Conservation (phyloP, 2,329 filamentous ascomycete genomes). For the Fusarium verticillioides region DNA sequence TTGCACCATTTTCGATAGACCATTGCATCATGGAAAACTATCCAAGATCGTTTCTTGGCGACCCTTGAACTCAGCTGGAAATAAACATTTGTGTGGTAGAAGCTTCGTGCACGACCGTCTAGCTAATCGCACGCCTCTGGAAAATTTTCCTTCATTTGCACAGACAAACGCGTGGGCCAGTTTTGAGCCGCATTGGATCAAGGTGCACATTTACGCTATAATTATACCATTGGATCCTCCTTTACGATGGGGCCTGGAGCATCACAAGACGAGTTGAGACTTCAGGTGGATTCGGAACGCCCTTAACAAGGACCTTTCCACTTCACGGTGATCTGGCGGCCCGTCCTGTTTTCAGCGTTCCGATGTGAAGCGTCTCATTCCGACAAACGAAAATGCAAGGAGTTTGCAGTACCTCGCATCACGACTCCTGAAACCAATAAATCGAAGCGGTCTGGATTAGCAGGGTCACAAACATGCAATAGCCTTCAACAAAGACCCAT, state of each 20-base stretch:
- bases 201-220: slow-evolving; percentile 44
- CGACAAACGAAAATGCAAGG: slow-evolving; percentile 22
- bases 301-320: slow-evolving; percentile 27
- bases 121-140: slow-evolving; percentile 22
- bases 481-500: slow-evolving; percentile 11
- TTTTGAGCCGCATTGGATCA: slow-evolving; percentile 43
- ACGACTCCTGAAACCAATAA: slow-evolving; percentile 15
- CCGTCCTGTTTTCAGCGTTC: slow-evolving; percentile 10
- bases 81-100: background rate
- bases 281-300: slow-evolving; percentile 33
- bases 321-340: slow-evolving; percentile 28
- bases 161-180: slow-evolving; percentile 15
- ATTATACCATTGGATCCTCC: slow-evolving; percentile 44
- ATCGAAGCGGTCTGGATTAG: slow-evolving; percentile 25
- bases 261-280: slow-evolving; percentile 40
- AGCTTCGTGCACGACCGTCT: slow-evolving; percentile 14
- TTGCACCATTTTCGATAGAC: slow-evolving; percentile 22
- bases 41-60: slow-evolving; percentile 16
- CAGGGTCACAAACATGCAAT: slow-evolving; percentile 1
- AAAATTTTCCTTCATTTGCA: slow-evolving; percentile 21
- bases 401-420: slow-evolving; percentile 6
- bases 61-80: slow-evolving; percentile 18
- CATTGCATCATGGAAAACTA: slow-evolving; percentile 12
- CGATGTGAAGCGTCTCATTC: slow-evolving; percentile 36
- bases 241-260: slow-evolving; percentile 30